phyloP scores from a whole-genome alignment of 805 yeast genomes.

The Sugiyamaella valdiviana region DNA sequence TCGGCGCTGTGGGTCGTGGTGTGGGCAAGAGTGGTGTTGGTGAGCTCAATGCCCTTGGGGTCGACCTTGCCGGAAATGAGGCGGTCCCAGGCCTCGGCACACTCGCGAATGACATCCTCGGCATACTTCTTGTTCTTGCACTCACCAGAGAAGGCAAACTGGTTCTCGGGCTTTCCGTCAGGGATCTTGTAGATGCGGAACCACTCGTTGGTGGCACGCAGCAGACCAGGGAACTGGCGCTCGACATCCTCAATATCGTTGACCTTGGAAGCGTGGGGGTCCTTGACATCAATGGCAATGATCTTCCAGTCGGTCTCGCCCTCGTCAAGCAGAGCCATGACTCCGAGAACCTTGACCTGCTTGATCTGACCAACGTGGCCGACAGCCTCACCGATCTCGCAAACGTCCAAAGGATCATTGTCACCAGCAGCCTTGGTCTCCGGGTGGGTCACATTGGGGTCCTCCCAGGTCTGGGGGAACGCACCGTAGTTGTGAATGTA shows the following conservation, averaged over 20 bases:
- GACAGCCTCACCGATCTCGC: slow-evolving; percentile 74
- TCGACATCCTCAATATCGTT: slow-evolving; percentile 89
- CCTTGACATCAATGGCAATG: slow-evolving; percentile 79
- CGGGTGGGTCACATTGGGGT: slow-evolving; percentile 54
- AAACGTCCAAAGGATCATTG: slow-evolving; percentile 91
- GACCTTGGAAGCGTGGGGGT: slow-evolving; percentile 81
- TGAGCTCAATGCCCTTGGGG: slow-evolving; percentile 62
- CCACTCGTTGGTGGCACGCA: slow-evolving; percentile 96
- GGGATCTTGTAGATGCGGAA: slow-evolving; percentile 97
- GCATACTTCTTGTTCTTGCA: slow-evolving; percentile 85
- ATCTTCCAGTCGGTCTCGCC: slow-evolving; percentile 98
- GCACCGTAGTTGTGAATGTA: slow-evolving; percentile 98
- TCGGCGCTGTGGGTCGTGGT: slow-evolving; percentile 49
- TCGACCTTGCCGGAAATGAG: slow-evolving; percentile 61
- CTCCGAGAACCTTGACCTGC: slow-evolving; percentile 90
- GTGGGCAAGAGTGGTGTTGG: slow-evolving; percentile 63
- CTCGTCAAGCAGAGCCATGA: slow-evolving; percentile 93
- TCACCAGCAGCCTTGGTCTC: slow-evolving; percentile 67
- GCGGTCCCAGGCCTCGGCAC: slow-evolving; percentile 76
- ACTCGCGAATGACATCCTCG: slow-evolving; percentile 73
- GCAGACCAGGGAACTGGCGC: slow-evolving; percentile 81
- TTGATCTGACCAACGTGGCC: slow-evolving; percentile 66
- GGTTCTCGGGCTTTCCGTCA: slow-evolving; percentile 95
- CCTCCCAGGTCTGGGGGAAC: slow-evolving; percentile 99
- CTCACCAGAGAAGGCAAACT: slow-evolving; percentile 94